These are phyloP conservation scores for Pleurostoma richardsiae DNA, from an alignment of 2,329 filamentous ascomycete genomes.

Conservation along the genomic window DNA sequence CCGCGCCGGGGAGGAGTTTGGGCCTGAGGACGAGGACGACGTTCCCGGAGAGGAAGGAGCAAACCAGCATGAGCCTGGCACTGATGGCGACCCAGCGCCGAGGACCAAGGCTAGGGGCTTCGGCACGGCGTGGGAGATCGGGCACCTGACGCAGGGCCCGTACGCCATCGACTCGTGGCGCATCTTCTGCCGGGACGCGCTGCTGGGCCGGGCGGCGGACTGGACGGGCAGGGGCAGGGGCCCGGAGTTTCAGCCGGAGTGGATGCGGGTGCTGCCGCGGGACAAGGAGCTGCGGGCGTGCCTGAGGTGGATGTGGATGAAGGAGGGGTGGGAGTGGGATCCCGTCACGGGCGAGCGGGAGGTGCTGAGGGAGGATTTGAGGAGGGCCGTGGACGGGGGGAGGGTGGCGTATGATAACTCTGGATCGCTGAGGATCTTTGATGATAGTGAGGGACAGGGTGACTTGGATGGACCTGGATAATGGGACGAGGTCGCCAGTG, in stretches of 20 bases:
- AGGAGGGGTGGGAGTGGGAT: slow-evolving; percentile 81
- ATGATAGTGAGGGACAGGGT: slow-evolving; percentile 5
- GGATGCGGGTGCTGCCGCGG: slow-evolving; percentile 76
- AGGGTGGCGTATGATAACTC: slow-evolving; percentile 50
- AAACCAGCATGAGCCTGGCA: slow-evolving; percentile 12
- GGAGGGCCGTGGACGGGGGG: slow-evolving; percentile 51
- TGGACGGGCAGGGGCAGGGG: slow-evolving; percentile 57
- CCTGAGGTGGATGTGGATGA: slow-evolving; percentile 87
- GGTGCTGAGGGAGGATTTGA: slow-evolving; percentile 46
- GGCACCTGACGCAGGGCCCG: slow-evolving; percentile 73
- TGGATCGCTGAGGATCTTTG: slow-evolving; percentile 40
- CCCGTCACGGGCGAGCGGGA: slow-evolving; percentile 60
- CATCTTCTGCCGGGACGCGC: slow-evolving; percentile 81
- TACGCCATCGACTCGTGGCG: slow-evolving; percentile 90
- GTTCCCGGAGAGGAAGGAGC: neutral
- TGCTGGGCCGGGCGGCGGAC: slow-evolving; percentile 60
- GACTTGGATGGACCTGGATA: slow-evolving; percentile 2
- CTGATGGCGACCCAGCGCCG: slow-evolving; percentile 9
- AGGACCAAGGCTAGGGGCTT: slow-evolving; percentile 10
- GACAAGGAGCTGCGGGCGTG: slow-evolving; percentile 90
- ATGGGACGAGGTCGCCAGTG: neutral
- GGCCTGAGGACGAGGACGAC: slow-evolving; percentile 12
- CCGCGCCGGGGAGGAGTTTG: slow-evolving; percentile 18
- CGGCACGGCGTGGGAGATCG: slow-evolving; percentile 70
- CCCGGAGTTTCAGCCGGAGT: slow-evolving; percentile 71